phyloP scores from a whole-genome alignment of 148 eudicot species.

The Talinum fruticosum region DNA sequence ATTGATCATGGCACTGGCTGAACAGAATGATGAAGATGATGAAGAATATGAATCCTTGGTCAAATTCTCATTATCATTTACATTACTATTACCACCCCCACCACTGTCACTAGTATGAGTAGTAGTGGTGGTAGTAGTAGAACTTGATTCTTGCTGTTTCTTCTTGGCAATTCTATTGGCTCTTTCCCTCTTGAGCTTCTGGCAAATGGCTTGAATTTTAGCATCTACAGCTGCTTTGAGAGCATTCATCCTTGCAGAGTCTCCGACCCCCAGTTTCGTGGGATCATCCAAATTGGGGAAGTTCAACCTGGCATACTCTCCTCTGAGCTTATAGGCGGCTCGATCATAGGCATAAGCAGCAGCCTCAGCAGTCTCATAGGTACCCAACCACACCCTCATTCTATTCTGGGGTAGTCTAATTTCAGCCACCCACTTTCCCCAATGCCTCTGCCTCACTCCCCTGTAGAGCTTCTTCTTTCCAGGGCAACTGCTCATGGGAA shows the following conservation, averaged over 20 bases:
- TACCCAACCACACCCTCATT: conserved; percentile 92
- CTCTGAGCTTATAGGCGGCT: conserved; percentile 88
- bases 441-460: conserved; percentile 93
- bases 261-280: conserved; percentile 46
- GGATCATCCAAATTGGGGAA: conserved; percentile 68
- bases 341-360: conserved; percentile 98
- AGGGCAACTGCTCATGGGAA: conserved; percentile 12
- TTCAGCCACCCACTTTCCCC: conserved; percentile 99
- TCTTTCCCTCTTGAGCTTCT: conserved; percentile 55
- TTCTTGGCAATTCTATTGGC: conserved; percentile 43
- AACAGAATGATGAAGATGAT: conserved; percentile 34
- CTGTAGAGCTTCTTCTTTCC: conserved; percentile 80
- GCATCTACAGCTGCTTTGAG: conserved; percentile 64
- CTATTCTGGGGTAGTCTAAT: conserved; percentile 91
- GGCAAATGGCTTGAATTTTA: conserved; percentile 72
- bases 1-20: conserved; percentile 16
- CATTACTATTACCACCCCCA: not conserved
- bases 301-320: conserved; percentile 80
- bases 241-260: conserved; percentile 48
- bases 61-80: conserved; percentile 21
- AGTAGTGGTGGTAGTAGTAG: not conserved
- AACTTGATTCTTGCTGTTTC: conserved; percentile 22
- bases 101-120: not conserved
- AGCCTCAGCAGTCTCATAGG: conserved; percentile 82
- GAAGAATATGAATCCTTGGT: conserved; percentile 27